phyloP scores from a whole-genome alignment of 106 monocot species.

The Dendrobium catenatum region DNA sequence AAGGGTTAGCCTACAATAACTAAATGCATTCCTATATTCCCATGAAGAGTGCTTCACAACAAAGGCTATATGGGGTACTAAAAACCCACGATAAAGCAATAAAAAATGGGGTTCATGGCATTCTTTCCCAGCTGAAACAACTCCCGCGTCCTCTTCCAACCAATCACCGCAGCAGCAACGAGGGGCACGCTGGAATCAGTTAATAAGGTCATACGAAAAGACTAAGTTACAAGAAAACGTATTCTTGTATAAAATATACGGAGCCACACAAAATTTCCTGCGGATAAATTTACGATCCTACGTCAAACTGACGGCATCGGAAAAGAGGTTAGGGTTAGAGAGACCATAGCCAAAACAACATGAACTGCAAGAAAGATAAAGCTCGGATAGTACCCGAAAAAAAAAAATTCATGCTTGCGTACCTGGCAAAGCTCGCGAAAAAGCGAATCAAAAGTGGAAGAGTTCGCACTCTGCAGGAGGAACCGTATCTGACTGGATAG shows the following conservation, averaged over 20 bases:
- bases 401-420: conserved; percentile 9
- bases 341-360: background rate
- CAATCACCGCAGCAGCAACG: background rate
- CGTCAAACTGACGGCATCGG: background rate
- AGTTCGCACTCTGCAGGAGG: conserved; percentile 29
- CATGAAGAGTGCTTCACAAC: background rate
- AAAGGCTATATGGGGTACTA: background rate
- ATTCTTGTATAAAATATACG: background rate
- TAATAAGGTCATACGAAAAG: background rate
- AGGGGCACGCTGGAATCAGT: background rate
- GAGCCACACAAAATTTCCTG: background rate
- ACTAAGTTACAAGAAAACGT: background rate
- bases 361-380: background rate
- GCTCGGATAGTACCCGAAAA: background rate
- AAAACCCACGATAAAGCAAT: background rate
- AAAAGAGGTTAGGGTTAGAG: background rate
- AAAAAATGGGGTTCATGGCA: background rate
- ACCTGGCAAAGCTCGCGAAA: conserved; percentile 48
- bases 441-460: conserved; percentile 36
- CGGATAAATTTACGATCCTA: background rate
- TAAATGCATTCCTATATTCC: background rate
- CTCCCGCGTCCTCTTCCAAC: too few relatives aligned
- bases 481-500: conserved; percentile 33
- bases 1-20: background rate
- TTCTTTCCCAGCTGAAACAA: background rate